Evolutionary conservation across 1,284 basidiomycete genomes (phyloP).

Genomic region (Caloboletus inedulis): DNA sequence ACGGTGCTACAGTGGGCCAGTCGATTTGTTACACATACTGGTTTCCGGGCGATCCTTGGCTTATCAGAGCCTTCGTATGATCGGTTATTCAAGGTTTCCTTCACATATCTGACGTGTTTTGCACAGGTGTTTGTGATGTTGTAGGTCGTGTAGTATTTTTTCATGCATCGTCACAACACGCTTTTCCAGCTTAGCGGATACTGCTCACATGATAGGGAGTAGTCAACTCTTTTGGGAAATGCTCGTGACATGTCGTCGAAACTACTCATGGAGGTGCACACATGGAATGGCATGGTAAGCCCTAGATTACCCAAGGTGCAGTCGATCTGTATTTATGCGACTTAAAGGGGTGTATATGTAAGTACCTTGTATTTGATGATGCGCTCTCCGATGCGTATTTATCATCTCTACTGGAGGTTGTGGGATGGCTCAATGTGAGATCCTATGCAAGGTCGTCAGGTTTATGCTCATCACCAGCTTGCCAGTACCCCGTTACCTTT

Average conservation of each 20-base stretch:
- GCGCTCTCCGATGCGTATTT: neutral
- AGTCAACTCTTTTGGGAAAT: neutral
- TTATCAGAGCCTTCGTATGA: slow-evolving; percentile 8
- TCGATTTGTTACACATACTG: slow-evolving; percentile 8
- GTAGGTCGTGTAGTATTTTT: neutral
- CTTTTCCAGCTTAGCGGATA: slow-evolving; percentile 6
- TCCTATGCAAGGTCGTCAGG: fast-evolving
- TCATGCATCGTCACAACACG: neutral
- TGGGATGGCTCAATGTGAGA: slow-evolving; percentile 4
- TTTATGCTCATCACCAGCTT: neutral
- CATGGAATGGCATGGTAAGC: slow-evolving; percentile 7
- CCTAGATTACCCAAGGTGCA: neutral
- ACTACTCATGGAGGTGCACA: slow-evolving; percentile 1
- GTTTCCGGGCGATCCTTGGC: slow-evolving; percentile 13
- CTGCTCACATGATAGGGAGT: neutral
- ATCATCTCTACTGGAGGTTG: neutral
- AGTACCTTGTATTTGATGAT: neutral
- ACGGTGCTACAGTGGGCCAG: slow-evolving; percentile 14
- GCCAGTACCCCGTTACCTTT: neutral
- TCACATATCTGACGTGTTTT: neutral
- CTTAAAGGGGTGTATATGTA: slow-evolving; percentile 11
- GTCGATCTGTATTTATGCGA: neutral
- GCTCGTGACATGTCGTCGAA: slow-evolving; percentile 1
- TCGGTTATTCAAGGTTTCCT: neutral
- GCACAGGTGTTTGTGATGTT: slow-evolving; percentile 5